Base-by-base conservation (phyloP, 768 basidiomycete genomes). In the Filobasidium floriforme region DNA sequence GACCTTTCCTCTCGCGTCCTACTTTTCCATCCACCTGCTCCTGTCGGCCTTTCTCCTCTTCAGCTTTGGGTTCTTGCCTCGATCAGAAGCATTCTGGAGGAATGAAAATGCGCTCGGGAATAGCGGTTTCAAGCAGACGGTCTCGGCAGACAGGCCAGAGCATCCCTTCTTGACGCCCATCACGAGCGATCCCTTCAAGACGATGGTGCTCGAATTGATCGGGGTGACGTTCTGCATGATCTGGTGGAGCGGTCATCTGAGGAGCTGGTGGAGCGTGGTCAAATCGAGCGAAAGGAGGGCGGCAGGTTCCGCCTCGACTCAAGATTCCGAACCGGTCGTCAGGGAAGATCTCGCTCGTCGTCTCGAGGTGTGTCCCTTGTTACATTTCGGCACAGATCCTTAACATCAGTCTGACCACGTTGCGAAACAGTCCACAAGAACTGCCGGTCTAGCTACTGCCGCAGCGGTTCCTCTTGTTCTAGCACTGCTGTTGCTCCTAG, bases 181-280 rank as follows among this genome's bases (percentile, higher is more conserved):
- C 68, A 90, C 90, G 0, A 72, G 79, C 1, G 83, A 82, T 67
- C 87, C 89, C 7, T 75, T 81, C 5, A 73, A 77, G 43, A 89
- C 89, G 0, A 76, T 88, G 62, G 65, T 79, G 5, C 89, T 85
- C 79, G 77, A 86, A 44, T 83, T 82, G 60, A 68, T 78, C 0
- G 89, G 89, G 0, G 81, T 83, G 0, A 70, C 76, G 4, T 66
- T 88, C 1, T 73, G 88, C 41, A 83, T 88, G 71, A 79, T 80
- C 11, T 89, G 87, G 86, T 92, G 89, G 88, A 86, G 83, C 1
- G 83, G 83, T 2, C 87, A 84, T 81, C 73, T 89, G 70, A 80
- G 85, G 66, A 72, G 79, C 26, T 88, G 86, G 87, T 82, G 68
- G 57, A 41, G n/a, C 11, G 63, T 43, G 26, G 40, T 32, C 32